Base-by-base conservation (phyloP, 805 yeast genomes). In the Kluyveromyces nonfermentans region DNA sequence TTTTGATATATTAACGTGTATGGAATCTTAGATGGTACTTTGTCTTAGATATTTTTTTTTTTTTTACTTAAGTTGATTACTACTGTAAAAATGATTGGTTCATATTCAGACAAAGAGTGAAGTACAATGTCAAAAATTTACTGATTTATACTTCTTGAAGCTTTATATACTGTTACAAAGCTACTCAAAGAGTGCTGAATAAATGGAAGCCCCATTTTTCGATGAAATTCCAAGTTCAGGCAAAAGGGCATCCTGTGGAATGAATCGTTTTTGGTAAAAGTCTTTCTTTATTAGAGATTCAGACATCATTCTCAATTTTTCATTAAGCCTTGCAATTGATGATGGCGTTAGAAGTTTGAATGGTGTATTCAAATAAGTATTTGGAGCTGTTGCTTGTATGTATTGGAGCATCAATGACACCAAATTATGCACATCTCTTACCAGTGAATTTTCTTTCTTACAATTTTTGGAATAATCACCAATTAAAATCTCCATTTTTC, bases 381-480 rank as follows among this genome's bases (percentile, higher is more conserved):
- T 33, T 33, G 20, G 17, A 18, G 19, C 20, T 5, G 35, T 33
- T 33, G 35, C 10, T 25, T 19, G 31, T 33, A 31, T 34, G 40
- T 52, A 55, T 35, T 51, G 53, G 16, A 53, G 33, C 3, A 51
- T 46, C 4, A 52, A 49, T 16, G 44, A 42, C 20, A 60, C 46
- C 46, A 48, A 51, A 32, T 37, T 31, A 10, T 50, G 48, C 17
- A 57, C 36, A 12, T 49, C 51, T 15, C 22, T 36, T 1, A 58
- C 51, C 16, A 49, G 37, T 7, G 53, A 50, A 32, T 50, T 53
- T 10, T 42, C 46, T 7, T 44, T 50, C 35, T 54, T 57, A 45
- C 62, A 55, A 37, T 60, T 60, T 33, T 59, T 60, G 9, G 60
- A 50, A 31, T 60, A 60, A 47, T 60, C 64, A 35, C 52, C 49